Percentiles rank a stretch among this genome's conserved stretches.
Evolutionary conservation across 129 eudicot genomes (phyloP).

Genomic region (Ambrosia artemisiifolia): DNA sequence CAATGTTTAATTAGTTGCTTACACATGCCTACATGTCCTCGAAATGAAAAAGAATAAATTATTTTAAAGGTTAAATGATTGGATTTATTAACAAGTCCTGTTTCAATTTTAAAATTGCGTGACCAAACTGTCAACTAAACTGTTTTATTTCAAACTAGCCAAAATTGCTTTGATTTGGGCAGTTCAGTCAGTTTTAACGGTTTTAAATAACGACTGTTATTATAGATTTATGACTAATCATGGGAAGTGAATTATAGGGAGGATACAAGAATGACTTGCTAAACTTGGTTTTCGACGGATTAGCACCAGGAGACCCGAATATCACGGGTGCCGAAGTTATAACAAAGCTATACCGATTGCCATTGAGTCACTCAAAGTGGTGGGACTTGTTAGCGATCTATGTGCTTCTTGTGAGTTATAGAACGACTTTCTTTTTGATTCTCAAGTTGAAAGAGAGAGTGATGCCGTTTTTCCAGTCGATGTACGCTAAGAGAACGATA

Average conservation of each 20-base stretch:
- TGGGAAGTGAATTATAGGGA: constrained; percentile 41
- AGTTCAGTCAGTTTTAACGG: too few relatives aligned
- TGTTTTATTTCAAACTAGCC: background rate
- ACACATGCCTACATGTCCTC: too few relatives aligned
- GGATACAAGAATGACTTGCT: constrained; percentile 67
- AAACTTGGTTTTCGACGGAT: constrained; percentile 53
- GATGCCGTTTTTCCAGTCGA: constrained; percentile 41
- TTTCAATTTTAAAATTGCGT: background rate
- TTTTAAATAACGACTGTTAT: background rate
- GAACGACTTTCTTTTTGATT: constrained; percentile 47
- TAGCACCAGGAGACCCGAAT: constrained; percentile 57
- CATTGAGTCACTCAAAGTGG: constrained; percentile 68
- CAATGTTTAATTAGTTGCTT: too few relatives aligned
- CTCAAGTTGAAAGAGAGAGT: constrained; percentile 54
- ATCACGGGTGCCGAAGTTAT: constrained; percentile 47
- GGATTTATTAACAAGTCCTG: background rate
- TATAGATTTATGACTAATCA: background rate
- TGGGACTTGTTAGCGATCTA: constrained; percentile 60
- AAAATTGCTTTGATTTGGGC: too few relatives aligned
- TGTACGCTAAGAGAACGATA: constrained; percentile 49
- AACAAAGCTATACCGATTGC: constrained; percentile 32
- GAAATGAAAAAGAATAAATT: background rate
- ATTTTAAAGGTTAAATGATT: background rate
- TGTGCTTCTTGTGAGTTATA: constrained; percentile 45
- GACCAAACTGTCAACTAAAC: background rate